Conservation (phyloP, 164 flowering plant species). For the Taxillus chinensis region DNA sequence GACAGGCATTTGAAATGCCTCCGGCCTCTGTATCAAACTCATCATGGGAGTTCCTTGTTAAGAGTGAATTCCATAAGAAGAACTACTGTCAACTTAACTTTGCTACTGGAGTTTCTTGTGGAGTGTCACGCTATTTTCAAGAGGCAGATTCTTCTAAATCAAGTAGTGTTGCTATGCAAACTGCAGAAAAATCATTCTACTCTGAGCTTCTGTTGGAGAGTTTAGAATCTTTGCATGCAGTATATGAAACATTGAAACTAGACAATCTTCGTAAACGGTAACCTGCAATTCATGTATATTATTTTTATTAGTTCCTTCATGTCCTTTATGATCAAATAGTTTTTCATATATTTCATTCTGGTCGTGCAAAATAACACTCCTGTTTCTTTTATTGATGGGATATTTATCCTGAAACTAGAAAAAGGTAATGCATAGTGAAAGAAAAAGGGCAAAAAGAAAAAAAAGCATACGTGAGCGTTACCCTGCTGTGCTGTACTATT, state of each 20-base stretch:
- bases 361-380: no score
- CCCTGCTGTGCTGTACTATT: no score
- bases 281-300: neutral
- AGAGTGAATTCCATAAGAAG: conserved; percentile 62
- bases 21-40: conserved; percentile 19
- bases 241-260: conserved; percentile 82
- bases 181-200: conserved; percentile 25
- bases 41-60: conserved; percentile 81
- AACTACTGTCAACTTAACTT: conserved; percentile 27
- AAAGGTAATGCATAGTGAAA: no score
- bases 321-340: no score
- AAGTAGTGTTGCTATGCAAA: conserved; percentile 13
- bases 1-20: conserved; percentile 6
- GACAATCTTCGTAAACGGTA: conserved; percentile 78
- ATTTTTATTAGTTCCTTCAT: neutral
- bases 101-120: conserved; percentile 20
- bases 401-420: no score
- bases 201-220: conserved; percentile 42
- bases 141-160: conserved; percentile 17
- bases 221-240: conserved; percentile 74
- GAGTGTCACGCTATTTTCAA: conserved; percentile 8
- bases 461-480: no score
- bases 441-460: no score
- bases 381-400: no score
- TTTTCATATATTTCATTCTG: no score